Evolutionary conservation across 2,329 filamentous ascomycete genomes (phyloP).

Genomic region (Juglanconis oblonga): DNA sequence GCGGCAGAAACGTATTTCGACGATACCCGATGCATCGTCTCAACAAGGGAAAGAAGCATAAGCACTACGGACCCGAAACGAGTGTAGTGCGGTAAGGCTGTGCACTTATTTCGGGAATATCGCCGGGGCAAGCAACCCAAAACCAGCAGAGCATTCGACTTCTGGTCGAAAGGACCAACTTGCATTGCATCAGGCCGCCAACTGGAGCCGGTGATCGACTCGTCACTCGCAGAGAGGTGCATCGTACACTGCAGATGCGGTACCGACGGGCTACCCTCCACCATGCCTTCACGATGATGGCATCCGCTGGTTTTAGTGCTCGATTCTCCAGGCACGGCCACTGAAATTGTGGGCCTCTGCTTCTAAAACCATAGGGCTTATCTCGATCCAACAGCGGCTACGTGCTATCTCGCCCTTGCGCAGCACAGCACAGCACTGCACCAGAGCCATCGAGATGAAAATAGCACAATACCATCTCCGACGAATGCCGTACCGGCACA

Average conservation of each 20-base stretch:
- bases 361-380: not conserved
- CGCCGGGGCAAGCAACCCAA: not conserved
- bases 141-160: not conserved
- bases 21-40: too few relatives aligned
- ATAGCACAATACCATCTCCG: too few relatives aligned
- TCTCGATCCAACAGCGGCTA: too few relatives aligned
- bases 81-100: constrained; percentile 16
- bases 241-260: constrained; percentile 1
- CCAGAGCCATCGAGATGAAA: too few relatives aligned
- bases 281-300: too few relatives aligned
- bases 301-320: too few relatives aligned
- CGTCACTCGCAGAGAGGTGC: not conserved
- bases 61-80: not conserved
- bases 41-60: not conserved
- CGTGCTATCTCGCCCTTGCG: too few relatives aligned
- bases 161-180: not conserved
- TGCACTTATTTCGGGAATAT: constrained; percentile 18
- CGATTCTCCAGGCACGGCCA: not conserved
- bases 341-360: not conserved
- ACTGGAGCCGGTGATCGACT: not conserved
- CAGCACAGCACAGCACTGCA: too few relatives aligned
- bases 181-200: not conserved
- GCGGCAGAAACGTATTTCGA: too few relatives aligned
- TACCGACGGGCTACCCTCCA: not conserved
- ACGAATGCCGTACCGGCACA: too few relatives aligned